phyloP scores from a whole-genome alignment of 2,329 filamentous ascomycete genomes.

The Fusarium graminum region DNA sequence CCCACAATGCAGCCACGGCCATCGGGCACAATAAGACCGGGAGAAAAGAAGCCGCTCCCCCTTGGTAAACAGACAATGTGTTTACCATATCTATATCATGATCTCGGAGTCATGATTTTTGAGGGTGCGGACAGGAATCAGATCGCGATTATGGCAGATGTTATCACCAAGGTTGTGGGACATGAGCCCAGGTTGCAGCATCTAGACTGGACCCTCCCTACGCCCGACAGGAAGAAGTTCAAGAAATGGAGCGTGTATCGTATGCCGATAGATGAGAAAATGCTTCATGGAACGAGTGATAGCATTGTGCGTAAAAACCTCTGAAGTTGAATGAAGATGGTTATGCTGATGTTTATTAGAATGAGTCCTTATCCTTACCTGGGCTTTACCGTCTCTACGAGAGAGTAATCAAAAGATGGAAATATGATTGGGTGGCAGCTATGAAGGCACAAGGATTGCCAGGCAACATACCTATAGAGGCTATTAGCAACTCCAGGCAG shows the following conservation, averaged over 20 bases:
- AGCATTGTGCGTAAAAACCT: constrained; percentile 17
- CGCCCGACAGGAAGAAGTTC: neutral
- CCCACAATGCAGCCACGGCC: constrained; percentile 38
- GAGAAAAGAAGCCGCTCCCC: neutral
- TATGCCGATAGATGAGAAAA: constrained; percentile 23
- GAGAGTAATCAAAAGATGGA: constrained; percentile 4
- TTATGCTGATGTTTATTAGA: constrained; percentile 7
- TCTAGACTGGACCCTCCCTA: neutral
- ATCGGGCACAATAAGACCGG: neutral
- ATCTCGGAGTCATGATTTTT: constrained; percentile 52
- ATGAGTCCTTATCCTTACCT: neutral
- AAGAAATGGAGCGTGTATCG: constrained; percentile 30
- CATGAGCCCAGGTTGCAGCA: constrained; percentile 10
- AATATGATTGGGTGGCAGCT: neutral
- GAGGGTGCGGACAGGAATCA: constrained; percentile 46
- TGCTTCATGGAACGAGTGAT: constrained; percentile 11
- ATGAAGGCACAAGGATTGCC: neutral
- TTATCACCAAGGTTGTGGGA: constrained; percentile 37
- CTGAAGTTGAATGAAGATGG: neutral
- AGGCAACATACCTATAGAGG: neutral
- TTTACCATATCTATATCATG: constrained; percentile 48
- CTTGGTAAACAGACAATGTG: neutral
- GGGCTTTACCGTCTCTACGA: constrained; percentile 16
- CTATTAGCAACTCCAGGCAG: neutral
- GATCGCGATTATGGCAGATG: constrained; percentile 38